These are phyloP conservation scores for Daphne laureola DNA, from an alignment of 441 rosid species.

Conservation along the genomic window DNA sequence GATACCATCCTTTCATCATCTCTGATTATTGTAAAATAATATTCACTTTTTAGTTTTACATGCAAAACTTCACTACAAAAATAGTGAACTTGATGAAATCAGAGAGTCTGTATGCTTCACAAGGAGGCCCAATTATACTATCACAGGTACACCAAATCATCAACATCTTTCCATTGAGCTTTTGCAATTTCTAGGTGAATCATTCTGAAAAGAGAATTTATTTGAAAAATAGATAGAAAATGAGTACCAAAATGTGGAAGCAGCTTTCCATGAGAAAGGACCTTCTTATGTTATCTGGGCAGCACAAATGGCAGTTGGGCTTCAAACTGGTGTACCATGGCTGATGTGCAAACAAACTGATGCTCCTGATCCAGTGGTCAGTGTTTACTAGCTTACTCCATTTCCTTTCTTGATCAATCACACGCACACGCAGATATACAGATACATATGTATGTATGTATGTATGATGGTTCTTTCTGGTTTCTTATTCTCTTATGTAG, in stretches of 20 bases:
- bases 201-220: background rate
- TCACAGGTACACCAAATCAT: constrained; percentile 39
- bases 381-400: constrained; percentile 5
- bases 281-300: constrained; percentile 51
- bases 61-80: constrained; percentile 52
- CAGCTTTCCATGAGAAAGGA: constrained; percentile 44
- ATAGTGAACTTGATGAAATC: constrained; percentile 61
- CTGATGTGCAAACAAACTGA: constrained; percentile 69
- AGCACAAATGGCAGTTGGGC: constrained; percentile 53
- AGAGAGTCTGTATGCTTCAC: constrained; percentile 58
- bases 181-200: background rate
- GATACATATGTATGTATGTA: background rate
- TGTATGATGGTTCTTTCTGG: background rate
- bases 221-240: constrained; percentile 44
- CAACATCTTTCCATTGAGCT: background rate
- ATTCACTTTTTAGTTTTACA: constrained; percentile 30
- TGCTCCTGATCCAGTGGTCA: constrained; percentile 74
- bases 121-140: constrained; percentile 66
- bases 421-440: too few species aligned
- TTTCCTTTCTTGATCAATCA: background rate
- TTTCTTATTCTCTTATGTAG: constrained; percentile 14
- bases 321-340: constrained; percentile 65
- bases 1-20: background rate
- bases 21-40: background rate
- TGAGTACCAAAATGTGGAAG: constrained; percentile 51